Evolutionary conservation across 1,284 basidiomycete genomes (phyloP), one percentile per base, ranked within the genome.

Genomic region (Ustilago curta): DNA sequence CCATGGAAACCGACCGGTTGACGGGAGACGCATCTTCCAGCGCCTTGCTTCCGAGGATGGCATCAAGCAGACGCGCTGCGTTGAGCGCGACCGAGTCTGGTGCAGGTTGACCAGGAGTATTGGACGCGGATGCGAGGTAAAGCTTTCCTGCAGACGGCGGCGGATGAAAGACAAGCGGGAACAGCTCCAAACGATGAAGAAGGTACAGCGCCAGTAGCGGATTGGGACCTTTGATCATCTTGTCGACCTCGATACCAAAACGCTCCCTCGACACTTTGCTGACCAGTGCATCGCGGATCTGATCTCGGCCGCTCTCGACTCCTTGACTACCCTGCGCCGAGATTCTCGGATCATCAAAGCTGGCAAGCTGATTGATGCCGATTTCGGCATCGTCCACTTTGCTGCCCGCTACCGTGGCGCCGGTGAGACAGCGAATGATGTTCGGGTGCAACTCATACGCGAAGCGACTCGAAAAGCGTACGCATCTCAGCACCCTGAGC

Each of bases 381-480:
- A 39, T 31, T 3, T 72, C 56, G 18, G 37, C 45, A 6, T 69
- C 63, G 0, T 53, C 59, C 4, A 43, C 42, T 5, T 55, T 25
- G 9, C 27, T 9, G 39, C 58, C 65, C 3, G 40, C 21, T 3
- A 59, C n/a, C 18, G 51, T 58, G 11, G 54, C 37, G 1, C 66
- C 79, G 0, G 62, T 61, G 11, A 82, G 56, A 44, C 76, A 78
- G 32, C 71, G 66, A 12, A 76, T 86, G 27, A 97, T 88, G 57
- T 92, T 91, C 0, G 88, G 85, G n/a, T 92, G 91, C 61, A 99
- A 88, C 16, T 88, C 86, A 80, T 96, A 97, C 11, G 91, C 91
- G 83, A 95, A 94, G 31, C 97, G 88, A 79, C 92, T 93, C 0
- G 95, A 91, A 84, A 99, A 99, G 59, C 97, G 88, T 18, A 99